phyloP scores from a whole-genome alignment of 495 filamentous ascomycete genomes.

The Aspergillus olivimuriae region DNA sequence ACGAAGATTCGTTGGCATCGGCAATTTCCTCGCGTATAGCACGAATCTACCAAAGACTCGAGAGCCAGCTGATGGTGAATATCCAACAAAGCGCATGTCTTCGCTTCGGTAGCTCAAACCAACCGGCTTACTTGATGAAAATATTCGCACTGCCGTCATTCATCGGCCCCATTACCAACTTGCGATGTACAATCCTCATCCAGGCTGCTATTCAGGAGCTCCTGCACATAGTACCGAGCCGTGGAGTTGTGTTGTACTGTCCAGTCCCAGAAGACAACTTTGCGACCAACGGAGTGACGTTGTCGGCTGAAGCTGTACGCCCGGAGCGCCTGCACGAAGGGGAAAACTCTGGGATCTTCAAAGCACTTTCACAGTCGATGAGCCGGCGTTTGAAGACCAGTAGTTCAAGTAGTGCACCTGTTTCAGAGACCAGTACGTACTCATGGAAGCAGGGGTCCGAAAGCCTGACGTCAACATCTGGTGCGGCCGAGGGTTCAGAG shows the following conservation, averaged over 20 bases:
- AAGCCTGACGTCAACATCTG: no score
- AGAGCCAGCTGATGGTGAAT: conserved; percentile 64
- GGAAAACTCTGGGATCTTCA: conserved; percentile 27
- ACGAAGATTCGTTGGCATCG: conserved; percentile 49
- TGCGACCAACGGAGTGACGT: conserved; percentile 62
- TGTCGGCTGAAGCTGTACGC: conserved; percentile 61
- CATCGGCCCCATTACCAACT: conserved; percentile 71
- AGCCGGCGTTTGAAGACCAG: conserved; percentile 29
- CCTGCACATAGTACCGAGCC: conserved; percentile 53
- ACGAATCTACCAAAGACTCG: conserved; percentile 63
- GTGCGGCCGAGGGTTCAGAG: no score
- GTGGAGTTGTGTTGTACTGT: conserved; percentile 68
- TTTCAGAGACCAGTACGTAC: conserved; percentile 18
- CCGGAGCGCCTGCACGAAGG: conserved; percentile 39
- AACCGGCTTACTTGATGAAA: conserved; percentile 76
- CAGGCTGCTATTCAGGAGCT: conserved; percentile 61
- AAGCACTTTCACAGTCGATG: conserved; percentile 29
- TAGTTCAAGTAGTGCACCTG: conserved; percentile 22
- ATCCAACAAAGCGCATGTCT: conserved; percentile 71
- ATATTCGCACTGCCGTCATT: conserved; percentile 64
- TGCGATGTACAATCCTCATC: conserved; percentile 71
- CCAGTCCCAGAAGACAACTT: conserved; percentile 62
- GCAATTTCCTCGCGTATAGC: conserved; percentile 64
- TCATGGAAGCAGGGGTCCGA: conserved; percentile 11
- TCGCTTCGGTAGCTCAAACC: conserved; percentile 63